These are phyloP conservation scores for Colletotrichum gloeosporioides DNA, from an alignment of 2,329 filamentous ascomycete species.

Conservation along the genomic window DNA sequence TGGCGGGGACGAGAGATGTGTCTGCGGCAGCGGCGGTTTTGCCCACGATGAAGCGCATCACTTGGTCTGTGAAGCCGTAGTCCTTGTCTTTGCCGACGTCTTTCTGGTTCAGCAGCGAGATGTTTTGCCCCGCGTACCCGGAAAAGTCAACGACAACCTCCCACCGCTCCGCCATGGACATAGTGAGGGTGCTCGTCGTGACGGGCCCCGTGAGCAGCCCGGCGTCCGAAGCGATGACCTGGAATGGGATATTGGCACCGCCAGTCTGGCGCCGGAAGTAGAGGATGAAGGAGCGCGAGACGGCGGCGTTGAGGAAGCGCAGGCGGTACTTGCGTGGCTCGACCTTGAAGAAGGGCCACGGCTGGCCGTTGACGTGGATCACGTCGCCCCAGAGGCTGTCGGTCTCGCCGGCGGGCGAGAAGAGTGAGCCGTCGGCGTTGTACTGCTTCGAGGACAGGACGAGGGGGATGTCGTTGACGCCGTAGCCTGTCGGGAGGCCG, in stretches of 20 bases:
- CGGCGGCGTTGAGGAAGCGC: constrained; percentile 55
- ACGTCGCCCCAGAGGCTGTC: constrained; percentile 60
- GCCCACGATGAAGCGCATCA: constrained; percentile 58
- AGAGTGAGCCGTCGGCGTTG: constrained; percentile 53
- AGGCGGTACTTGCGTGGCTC: constrained; percentile 67
- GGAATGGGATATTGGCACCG: constrained; percentile 45
- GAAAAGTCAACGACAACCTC: constrained; percentile 64
- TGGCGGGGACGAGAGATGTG: constrained; percentile 35
- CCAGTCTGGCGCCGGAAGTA: constrained; percentile 45
- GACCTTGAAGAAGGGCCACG: constrained; percentile 64
- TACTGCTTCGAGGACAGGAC: constrained; percentile 57
- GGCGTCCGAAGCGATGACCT: constrained; percentile 59
- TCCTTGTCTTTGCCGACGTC: constrained; percentile 49
- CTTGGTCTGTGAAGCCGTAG: constrained; percentile 55
- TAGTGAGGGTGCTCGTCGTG: constrained; percentile 40
- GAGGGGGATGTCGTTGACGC: constrained; percentile 59
- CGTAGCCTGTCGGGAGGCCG: constrained; percentile 52
- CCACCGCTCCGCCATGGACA: constrained; percentile 63
- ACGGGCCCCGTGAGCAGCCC: constrained; percentile 55
- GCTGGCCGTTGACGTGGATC: constrained; percentile 63
- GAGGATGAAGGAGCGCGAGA: constrained; percentile 52
- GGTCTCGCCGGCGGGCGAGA: constrained; percentile 47
- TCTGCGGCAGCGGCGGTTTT: constrained; percentile 35
- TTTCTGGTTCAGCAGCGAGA: constrained; percentile 39
- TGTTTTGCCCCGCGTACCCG: constrained; percentile 50